Base-by-base conservation (phyloP, 345 rosid genomes). In the Dimocarpus longan region DNA sequence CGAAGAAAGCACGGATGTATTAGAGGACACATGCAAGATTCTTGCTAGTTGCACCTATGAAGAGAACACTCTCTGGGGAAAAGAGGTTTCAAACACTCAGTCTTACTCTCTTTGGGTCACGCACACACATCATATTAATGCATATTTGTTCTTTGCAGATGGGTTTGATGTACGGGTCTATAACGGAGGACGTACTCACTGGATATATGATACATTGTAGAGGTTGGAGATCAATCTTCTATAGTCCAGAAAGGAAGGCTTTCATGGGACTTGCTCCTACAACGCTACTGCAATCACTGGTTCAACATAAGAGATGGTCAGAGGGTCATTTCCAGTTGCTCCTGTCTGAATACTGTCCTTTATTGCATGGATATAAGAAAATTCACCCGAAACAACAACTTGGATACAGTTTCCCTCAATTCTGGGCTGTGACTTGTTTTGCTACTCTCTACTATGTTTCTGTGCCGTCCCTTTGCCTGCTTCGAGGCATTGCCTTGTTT, bases 271-370 rank as follows among this genome's bases (percentile, higher is more conserved):
- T 85, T 46, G 85, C 86, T 59, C 87, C 90, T 19, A 82, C 76
- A 6, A 72, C 89, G 6, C 73, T 84, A 62, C 39, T 56, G 19
- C 82, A 82, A 76, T 37, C 80, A 44, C 77, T 86, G 7, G 75
- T 82, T 10, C 91, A 88, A 52, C 88, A 88, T 24, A 86, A 84
- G 71, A 84, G 89, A 78, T 88, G 86, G 91, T 50, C 88, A 8
- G 89, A 84, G 68, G 86, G 91, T 22, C 69, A 79, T 66, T 64
- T 88, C 9, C 88, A 86, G 76, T 76, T 88, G 52, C 8, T 88
- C 2, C 52, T 86, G 3, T 86, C 88, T 8, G 78, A 28, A 50
- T 74, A 79, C 78, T 80, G 86, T 72, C 85, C 91, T 12, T 78
- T 80, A 3, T 10, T 77, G 73, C 59, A 76, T 32, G 88, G 85